Evolutionary conservation across 169 alveolate genomes (phyloP), one percentile per base, ranked within the genome.

Genomic region (Babesia ovata): DNA sequence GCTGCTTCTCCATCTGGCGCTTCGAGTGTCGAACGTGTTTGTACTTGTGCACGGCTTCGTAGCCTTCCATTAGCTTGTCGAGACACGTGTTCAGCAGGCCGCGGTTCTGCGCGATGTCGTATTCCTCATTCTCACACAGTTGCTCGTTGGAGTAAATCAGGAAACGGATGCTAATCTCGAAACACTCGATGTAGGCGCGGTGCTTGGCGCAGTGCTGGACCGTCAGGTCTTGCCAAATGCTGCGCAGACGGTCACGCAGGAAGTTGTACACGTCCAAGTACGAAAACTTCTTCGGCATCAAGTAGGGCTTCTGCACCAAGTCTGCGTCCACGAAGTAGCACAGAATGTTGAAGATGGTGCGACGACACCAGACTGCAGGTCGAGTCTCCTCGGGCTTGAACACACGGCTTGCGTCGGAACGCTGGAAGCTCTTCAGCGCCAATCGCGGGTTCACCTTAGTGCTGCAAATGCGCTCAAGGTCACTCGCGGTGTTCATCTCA

Each of bases 221-320:
- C 4, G 95, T 92, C 33, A 92, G 79, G 65, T 92, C 95, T 71
- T 92, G 95, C 95, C 95, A 91, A 4, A 90, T 84, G 22, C 95
- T 93, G 42, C 95, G 72, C n/a, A 92, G 65, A 24, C 96, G 60
- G 76, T 92, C 96, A 42, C 95, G 54, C 26, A 92, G 62, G 66
- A 92, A 92, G 86, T 92, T 91, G 78, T 91, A 92, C 24, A 92
- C 87, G 58, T 92, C 96, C 33, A 91, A 58, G 65, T 79, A 92
- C 29, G 86, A 45, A 62, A 91, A 92, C 33, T 66, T 67, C 17
- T 84, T 71, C n/a, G 84, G 84, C 63, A 70, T 48, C 28, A 92
- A 73, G 58, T 88, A 85, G 14, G 78, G 59, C 63, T 88, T 85
- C n/a, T 16, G 49, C 50, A 33, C 52, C 19, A 73, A 42, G 62